phyloP scores from a whole-genome alignment of 495 filamentous ascomycete species.

The Penicillium lividum region DNA sequence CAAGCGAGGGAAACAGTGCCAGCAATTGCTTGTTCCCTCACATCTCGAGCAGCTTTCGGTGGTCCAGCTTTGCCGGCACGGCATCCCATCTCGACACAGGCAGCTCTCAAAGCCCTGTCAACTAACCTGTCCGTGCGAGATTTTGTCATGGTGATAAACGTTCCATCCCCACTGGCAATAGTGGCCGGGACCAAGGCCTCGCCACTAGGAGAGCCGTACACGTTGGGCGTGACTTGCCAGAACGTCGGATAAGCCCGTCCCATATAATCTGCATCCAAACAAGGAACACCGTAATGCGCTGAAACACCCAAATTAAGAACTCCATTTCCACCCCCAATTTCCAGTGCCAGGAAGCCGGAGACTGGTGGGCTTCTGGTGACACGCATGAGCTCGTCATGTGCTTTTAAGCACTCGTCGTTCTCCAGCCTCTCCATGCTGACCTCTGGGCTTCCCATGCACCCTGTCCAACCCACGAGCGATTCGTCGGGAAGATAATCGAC shows the following conservation, averaged over 20 bases:
- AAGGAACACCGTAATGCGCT: constrained; percentile 29
- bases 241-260: constrained; percentile 36
- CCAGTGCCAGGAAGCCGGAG: constrained; percentile 33
- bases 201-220: constrained; percentile 27
- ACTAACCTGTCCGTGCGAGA: constrained; percentile 37
- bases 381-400: constrained; percentile 33
- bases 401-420: constrained; percentile 32
- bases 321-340: constrained; percentile 44
- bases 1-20: constrained; percentile 47
- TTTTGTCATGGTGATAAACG: constrained; percentile 37
- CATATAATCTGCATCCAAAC: constrained; percentile 43
- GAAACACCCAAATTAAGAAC: constrained; percentile 33
- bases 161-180: constrained; percentile 39
- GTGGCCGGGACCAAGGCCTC: constrained; percentile 35
- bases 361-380: constrained; percentile 26
- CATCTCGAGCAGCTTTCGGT: constrained; percentile 30
- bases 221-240: constrained; percentile 36
- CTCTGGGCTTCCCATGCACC: constrained; percentile 31
- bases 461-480: constrained; percentile 27
- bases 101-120: constrained; percentile 31
- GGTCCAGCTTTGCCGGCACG: constrained; percentile 32
- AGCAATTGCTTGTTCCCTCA: constrained; percentile 33
- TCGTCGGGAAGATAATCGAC: constrained; percentile 21
- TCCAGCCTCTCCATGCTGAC: constrained; percentile 36
- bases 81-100: constrained; percentile 37